phyloP scores from a whole-genome alignment of 2,329 filamentous ascomycete genomes.

The Aspergillus proliferans region DNA sequence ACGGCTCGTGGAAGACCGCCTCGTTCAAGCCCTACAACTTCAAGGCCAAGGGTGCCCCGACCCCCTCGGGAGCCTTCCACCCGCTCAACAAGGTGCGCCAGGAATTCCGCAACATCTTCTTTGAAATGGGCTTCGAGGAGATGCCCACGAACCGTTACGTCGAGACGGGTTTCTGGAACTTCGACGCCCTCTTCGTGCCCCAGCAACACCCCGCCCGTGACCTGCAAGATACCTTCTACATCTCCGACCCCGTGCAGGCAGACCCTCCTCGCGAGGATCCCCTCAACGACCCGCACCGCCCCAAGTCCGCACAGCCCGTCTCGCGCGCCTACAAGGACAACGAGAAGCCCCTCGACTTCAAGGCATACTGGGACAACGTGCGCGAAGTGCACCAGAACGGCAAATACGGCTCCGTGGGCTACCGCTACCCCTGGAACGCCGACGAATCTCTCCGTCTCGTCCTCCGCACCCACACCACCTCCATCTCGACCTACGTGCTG shows the following conservation, averaged over 20 bases:
- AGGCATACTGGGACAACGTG: conserved; percentile 83
- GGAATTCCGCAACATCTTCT: conserved; percentile 97
- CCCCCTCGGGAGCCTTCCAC: conserved; percentile 46
- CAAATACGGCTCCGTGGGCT: conserved; percentile 91
- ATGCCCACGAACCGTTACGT: conserved; percentile 94
- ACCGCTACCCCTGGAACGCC: conserved; percentile 87
- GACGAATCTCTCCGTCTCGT: conserved; percentile 84
- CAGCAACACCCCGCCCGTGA: conserved; percentile 97
- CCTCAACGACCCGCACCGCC: conserved; percentile 31
- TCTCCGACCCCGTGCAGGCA: conserved; percentile 75
- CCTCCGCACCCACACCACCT: conserved; percentile 91
- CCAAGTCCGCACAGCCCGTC: conserved; percentile 32
- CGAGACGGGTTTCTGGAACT: conserved; percentile 98
- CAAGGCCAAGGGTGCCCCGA: conserved; percentile 56
- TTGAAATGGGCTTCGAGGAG: conserved; percentile 97
- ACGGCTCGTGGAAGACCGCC: conserved; percentile 84
- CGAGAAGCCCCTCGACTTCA: conserved; percentile 58
- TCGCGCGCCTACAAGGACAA: conserved; percentile 46
- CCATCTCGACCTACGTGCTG: conserved; percentile 83
- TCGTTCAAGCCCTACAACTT: conserved; percentile 82
- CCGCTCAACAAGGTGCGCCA: conserved; percentile 85
- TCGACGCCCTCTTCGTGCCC: conserved; percentile 91
- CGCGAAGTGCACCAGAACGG: conserved; percentile 81
- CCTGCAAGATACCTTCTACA: conserved; percentile 97
- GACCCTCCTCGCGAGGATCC: conserved; percentile 59